These are phyloP conservation scores for Metschnikowia peoriensis DNA, from an alignment of 805 yeast species.

Conservation along the genomic window DNA sequence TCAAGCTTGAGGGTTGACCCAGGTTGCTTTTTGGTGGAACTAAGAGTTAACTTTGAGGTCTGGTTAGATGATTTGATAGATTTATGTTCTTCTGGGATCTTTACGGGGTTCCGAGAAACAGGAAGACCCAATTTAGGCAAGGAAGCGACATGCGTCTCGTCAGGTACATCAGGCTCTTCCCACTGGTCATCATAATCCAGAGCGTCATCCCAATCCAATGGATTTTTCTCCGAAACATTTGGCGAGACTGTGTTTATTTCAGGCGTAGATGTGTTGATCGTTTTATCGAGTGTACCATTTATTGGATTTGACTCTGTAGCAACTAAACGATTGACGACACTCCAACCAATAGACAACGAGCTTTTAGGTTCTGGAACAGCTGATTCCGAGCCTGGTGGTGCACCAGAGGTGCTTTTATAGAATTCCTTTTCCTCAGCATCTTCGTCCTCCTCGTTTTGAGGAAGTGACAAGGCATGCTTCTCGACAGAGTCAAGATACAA, in stretches of 20 bases:
- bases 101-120: not conserved
- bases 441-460: slow-evolving; percentile 36
- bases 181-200: slow-evolving; percentile 19
- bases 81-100: not conserved
- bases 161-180: slow-evolving; percentile 8
- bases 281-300: slow-evolving; percentile 35
- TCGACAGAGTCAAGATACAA: slow-evolving; percentile 46
- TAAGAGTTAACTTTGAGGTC: slow-evolving; percentile 24
- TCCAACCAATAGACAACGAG: slow-evolving; percentile 35
- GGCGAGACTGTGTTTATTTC: slow-evolving; percentile 34
- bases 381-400: not conserved
- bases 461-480: slow-evolving; percentile 34
- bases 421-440: slow-evolving; percentile 38
- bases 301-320: slow-evolving; percentile 24
- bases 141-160: not conserved
- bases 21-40: slow-evolving; percentile 17
- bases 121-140: not conserved
- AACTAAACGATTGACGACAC: slow-evolving; percentile 34
- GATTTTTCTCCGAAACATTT: slow-evolving; percentile 8
- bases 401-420: slow-evolving; percentile 25
- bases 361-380: slow-evolving; percentile 9
- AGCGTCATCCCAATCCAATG: slow-evolving; percentile 16
- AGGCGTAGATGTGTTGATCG: slow-evolving; percentile 37
- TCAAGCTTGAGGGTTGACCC: slow-evolving; percentile 27
- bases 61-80: not conserved